phyloP scores from a whole-genome alignment of 1,284 basidiomycete species.

The Sporisorium reilianum region DNA sequence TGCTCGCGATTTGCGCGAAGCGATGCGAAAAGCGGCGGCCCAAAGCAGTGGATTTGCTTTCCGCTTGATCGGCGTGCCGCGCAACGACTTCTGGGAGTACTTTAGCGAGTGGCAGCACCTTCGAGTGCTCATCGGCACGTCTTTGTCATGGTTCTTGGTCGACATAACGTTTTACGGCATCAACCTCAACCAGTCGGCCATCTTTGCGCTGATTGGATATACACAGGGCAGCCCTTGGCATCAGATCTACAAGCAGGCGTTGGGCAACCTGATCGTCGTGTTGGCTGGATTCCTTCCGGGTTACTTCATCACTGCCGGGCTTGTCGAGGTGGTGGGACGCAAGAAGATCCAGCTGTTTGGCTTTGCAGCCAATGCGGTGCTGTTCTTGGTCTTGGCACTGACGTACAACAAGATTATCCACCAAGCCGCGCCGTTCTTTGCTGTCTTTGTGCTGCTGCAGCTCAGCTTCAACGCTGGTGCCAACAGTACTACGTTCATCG shows the following conservation, averaged over 20 bases:
- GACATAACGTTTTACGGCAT: constrained; percentile 83
- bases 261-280: constrained; percentile 66
- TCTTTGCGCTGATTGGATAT: constrained; percentile 77
- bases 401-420: constrained; percentile 45
- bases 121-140: constrained; percentile 45
- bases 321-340: constrained; percentile 54
- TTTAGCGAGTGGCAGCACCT: constrained; percentile 55
- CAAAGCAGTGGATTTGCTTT: constrained; percentile 46
- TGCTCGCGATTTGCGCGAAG: constrained; percentile 28
- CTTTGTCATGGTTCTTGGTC: constrained; percentile 61
- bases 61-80: constrained; percentile 31
- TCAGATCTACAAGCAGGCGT: constrained; percentile 73
- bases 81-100: constrained; percentile 40
- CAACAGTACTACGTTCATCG: constrained; percentile 82
- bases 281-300: constrained; percentile 60
- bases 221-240: constrained; percentile 64
- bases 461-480: constrained; percentile 73
- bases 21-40: constrained; percentile 25
- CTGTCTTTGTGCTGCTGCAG: constrained; percentile 79
- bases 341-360: constrained; percentile 65
- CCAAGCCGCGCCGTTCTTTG: constrained; percentile 76
- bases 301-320: constrained; percentile 55
- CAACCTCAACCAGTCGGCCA: constrained; percentile 81
- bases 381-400: constrained; percentile 63
- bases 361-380: constrained; percentile 57